Base-by-base conservation (phyloP, 1,139 yeast species). In the Taphrina betulina region DNA sequence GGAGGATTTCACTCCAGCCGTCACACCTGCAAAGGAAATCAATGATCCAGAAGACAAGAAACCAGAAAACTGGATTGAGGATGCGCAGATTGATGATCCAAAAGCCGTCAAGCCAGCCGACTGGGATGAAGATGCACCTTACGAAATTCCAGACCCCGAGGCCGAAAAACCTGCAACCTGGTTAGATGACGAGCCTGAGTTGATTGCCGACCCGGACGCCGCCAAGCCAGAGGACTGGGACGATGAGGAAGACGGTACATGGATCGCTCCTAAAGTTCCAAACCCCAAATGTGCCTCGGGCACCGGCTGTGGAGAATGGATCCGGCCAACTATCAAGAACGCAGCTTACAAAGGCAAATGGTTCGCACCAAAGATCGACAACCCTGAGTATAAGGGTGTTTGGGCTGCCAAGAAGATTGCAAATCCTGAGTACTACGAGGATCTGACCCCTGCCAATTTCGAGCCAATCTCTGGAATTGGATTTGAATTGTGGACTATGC, bases 401-500 rank as follows among this genome's bases (percentile, higher is more conserved):
- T 89, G 96, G 95, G 61, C 68, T n/a, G 92, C 95, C 35, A 76
- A 78, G 57, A 67, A 64, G 64, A 78, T 85, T 58, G 70, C 80
- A 28, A 89, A 89, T 67, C 95, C 95, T 4, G 74, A 78, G 38
- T 85, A 77, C 70, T 80, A 70, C 63, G 82, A 81, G 63, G 87
- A 82, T 64, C 59, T 60, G 1, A 70, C 67, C 5, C 92, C 95
- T 7, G 73, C 83, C 3, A 74, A 81, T 62, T 71, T 87, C 61
- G 83, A 79, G 63, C 78, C 81, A 38, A 80, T 89, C 63, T 92
- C 89, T 24, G 95, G 85, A 5, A 65, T 90, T 55, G 95, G 95
- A 3, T 85, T 90, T 67, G 97, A 90, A 69, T 74, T 89, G 62
- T 89, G 96, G 95, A 80, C 94, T 57, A 83, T 89, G 83, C 85